A percentile compares a stretch with the other conserved stretches of the same genome.
phyloP scores from a whole-genome alignment of 192 early-diverging fungal genomes.

The Bifiguratus adelaidae region DNA sequence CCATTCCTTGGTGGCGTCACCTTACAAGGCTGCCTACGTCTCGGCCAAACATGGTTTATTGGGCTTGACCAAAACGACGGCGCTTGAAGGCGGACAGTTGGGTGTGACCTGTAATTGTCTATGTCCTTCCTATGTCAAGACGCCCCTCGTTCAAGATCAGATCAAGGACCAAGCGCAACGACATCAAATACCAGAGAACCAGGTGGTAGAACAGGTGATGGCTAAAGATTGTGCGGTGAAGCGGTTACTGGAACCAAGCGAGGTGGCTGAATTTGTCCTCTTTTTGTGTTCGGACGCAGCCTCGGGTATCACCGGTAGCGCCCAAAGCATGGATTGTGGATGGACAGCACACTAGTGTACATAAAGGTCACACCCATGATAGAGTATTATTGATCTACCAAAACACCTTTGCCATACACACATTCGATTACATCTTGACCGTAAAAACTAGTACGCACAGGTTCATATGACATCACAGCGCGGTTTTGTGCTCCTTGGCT shows the following conservation, averaged over 20 bases:
- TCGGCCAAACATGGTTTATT: not conserved
- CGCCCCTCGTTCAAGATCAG: conserved; percentile 1
- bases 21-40: conserved; percentile 2
- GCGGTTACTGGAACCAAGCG: not conserved
- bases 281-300: conserved; percentile 3
- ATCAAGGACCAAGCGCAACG: not conserved
- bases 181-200: not conserved
- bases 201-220: conserved; percentile 2
- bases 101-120: conserved; percentile 1
- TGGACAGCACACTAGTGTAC: conserved; percentile 4
- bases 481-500: no score
- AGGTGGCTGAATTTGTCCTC: not conserved
- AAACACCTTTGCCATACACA: no score
- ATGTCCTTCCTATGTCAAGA: conserved; percentile 2
- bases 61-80: not conserved
- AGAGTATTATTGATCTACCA: no score
- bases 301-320: not conserved
- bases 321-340: conserved; percentile 1
- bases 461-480: no score
- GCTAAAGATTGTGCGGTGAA: not conserved
- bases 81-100: not conserved
- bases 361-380: no score
- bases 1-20: conserved; percentile 2
- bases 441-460: no score
- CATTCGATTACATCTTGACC: no score